Conservation (phyloP, 805 yeast genomes). For the Saccharomycopsis sp. region DNA sequence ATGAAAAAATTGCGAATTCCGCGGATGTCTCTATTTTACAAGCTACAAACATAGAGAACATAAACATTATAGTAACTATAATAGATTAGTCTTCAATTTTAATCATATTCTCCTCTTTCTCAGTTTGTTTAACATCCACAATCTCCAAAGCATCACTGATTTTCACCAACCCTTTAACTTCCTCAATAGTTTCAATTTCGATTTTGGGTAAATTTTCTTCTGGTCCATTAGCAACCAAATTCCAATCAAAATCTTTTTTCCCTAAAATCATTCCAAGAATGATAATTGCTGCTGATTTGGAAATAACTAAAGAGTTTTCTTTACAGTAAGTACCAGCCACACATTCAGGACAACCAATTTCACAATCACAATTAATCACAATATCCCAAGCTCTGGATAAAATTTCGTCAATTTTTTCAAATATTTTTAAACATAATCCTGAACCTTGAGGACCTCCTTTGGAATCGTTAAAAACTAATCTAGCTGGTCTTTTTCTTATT, state of each 20-base stretch:
- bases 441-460: slow-evolving; percentile 74
- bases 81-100: no score
- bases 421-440: slow-evolving; percentile 72
- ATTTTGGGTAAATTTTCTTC: slow-evolving; percentile 16
- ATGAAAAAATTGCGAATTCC: not conserved
- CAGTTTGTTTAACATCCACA: slow-evolving; percentile 28
- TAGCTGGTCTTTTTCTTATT: slow-evolving; percentile 68
- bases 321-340: slow-evolving; percentile 76
- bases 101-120: not conserved
- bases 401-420: slow-evolving; percentile 63
- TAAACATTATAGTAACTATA: no score
- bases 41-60: no score
- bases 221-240: slow-evolving; percentile 10
- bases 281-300: slow-evolving; percentile 76
- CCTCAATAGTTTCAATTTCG: slow-evolving; percentile 55
- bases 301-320: slow-evolving; percentile 72
- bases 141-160: slow-evolving; percentile 53
- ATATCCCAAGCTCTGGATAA: slow-evolving; percentile 48
- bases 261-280: slow-evolving; percentile 57
- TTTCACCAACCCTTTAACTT: slow-evolving; percentile 44
- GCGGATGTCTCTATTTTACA: no score
- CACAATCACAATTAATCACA: slow-evolving; percentile 56
- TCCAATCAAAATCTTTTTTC: slow-evolving; percentile 33
- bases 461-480: slow-evolving; percentile 75
- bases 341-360: slow-evolving; percentile 68